A percentile compares a stretch with the other conserved stretches of the same genome.
Conservation (phyloP, 1,284 basidiomycete species). For the Phellopilus nigrolimitatus region DNA sequence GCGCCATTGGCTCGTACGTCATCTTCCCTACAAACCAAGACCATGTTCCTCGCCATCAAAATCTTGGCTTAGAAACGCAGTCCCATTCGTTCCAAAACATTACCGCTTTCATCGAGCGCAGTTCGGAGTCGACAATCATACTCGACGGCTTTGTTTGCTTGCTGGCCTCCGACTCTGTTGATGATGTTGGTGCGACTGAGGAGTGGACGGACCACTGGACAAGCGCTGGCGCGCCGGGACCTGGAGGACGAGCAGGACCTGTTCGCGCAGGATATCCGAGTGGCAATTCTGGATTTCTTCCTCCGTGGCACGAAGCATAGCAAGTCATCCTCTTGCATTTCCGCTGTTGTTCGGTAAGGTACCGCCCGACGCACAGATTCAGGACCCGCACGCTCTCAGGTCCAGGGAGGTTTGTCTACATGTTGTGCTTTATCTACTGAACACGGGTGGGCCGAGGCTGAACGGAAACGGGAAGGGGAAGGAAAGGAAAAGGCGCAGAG, state of each 20-base stretch:
- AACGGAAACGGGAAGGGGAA: too few species aligned
- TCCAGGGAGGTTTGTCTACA: too few species aligned
- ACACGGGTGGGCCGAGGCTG: too few species aligned
- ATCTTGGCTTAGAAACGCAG: slow-evolving; percentile 64
- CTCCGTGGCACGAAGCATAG: slow-evolving; percentile 70
- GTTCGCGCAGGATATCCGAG: slow-evolving; percentile 66
- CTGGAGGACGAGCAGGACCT: slow-evolving; percentile 39
- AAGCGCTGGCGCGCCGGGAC: slow-evolving; percentile 65
- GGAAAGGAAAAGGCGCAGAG: too few species aligned
- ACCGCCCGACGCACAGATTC: too few species aligned
- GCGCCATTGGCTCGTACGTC: too few species aligned
- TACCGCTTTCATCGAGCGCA: slow-evolving; percentile 77
- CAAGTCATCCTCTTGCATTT: slow-evolving; percentile 82
- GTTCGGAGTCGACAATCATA: slow-evolving; percentile 83
- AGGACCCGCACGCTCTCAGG: too few species aligned
- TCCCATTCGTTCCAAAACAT: slow-evolving; percentile 62
- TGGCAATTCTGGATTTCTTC: slow-evolving; percentile 81
- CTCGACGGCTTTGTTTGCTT: slow-evolving; percentile 73
- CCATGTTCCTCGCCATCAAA: slow-evolving; percentile 77
- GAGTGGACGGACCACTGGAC: slow-evolving; percentile 55
- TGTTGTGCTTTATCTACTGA: too few species aligned
- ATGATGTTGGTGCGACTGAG: slow-evolving; percentile 57
- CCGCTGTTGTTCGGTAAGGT: too few species aligned
- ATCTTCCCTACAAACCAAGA: slow-evolving; percentile 68
- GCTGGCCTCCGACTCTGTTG: slow-evolving; percentile 57